Conservation (phyloP, 2,329 filamentous ascomycete genomes). For the Colletotrichum simmondsii region DNA sequence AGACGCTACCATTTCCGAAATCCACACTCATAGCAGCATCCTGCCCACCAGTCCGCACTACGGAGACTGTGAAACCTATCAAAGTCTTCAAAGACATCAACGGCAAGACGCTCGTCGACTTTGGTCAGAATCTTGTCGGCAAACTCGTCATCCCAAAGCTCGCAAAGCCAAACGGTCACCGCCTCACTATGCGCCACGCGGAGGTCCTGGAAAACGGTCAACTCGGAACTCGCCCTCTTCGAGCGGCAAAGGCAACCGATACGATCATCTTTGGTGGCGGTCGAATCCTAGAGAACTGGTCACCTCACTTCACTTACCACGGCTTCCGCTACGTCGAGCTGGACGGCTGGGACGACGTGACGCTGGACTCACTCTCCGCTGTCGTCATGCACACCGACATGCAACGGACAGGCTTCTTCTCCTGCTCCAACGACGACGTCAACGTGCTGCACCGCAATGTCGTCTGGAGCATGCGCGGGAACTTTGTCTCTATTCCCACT, state of each 20-base stretch:
- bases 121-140: constrained; percentile 69
- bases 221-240: constrained; percentile 52
- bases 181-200: constrained; percentile 61
- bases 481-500: constrained; percentile 67
- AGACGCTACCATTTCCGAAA: constrained; percentile 42
- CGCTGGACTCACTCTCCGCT: constrained; percentile 37
- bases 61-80: constrained; percentile 41
- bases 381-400: constrained; percentile 63
- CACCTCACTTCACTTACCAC: constrained; percentile 62
- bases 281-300: constrained; percentile 42
- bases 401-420: constrained; percentile 58
- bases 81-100: constrained; percentile 46
- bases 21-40: constrained; percentile 51
- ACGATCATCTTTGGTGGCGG: constrained; percentile 44
- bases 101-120: constrained; percentile 62
- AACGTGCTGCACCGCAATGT: constrained; percentile 66
- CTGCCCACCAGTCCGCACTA: constrained; percentile 55
- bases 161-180: constrained; percentile 44
- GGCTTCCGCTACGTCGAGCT: constrained; percentile 64
- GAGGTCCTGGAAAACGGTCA: constrained; percentile 65
- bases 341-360: constrained; percentile 50
- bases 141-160: constrained; percentile 52
- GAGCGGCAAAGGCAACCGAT: constrained; percentile 54
- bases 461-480: constrained; percentile 66
- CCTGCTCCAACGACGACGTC: constrained; percentile 60